phyloP scores from a whole-genome alignment of 495 filamentous ascomycete species.

The Hyphodiscus hymeniophilus region DNA sequence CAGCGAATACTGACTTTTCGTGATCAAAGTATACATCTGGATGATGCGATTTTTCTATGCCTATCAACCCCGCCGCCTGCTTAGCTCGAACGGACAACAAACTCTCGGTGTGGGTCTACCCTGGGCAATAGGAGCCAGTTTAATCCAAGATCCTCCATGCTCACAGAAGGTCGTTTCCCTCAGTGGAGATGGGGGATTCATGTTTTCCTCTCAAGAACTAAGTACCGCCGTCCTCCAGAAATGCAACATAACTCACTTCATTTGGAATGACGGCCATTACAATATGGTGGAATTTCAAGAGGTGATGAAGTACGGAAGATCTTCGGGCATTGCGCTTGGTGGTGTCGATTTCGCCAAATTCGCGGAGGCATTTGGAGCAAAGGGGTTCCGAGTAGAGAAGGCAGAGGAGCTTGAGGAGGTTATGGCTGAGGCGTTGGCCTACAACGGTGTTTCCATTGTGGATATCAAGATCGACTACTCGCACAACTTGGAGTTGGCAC shows the following conservation, averaged over 20 bases:
- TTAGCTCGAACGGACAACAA: slow-evolving; percentile 33
- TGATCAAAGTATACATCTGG: slow-evolving; percentile 36
- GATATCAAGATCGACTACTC: slow-evolving; percentile 31
- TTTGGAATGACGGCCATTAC: slow-evolving; percentile 33
- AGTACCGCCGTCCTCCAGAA: slow-evolving; percentile 28
- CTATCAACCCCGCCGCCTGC: slow-evolving; percentile 28
- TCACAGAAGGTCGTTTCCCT: slow-evolving; percentile 26
- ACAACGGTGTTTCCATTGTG: slow-evolving; percentile 29
- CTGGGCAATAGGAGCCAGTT: slow-evolving; percentile 31
- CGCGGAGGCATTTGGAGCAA: slow-evolving; percentile 31
- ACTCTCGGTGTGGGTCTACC: slow-evolving; percentile 32
- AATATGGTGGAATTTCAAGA: slow-evolving; percentile 38
- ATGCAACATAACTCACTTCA: slow-evolving; percentile 34
- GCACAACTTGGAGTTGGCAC: background rate
- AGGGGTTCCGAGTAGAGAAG: slow-evolving; percentile 24
- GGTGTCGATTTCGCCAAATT: slow-evolving; percentile 31
- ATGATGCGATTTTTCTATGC: slow-evolving; percentile 32
- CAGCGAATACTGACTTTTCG: too few species aligned
- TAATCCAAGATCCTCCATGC: slow-evolving; percentile 24
- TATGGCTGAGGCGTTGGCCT: slow-evolving; percentile 26
- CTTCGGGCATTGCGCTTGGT: slow-evolving; percentile 26
- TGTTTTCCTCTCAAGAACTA: slow-evolving; percentile 29
- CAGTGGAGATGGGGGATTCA: slow-evolving; percentile 30
- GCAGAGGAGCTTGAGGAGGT: slow-evolving; percentile 23
- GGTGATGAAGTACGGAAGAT: slow-evolving; percentile 31